Conservation (phyloP, 2,329 filamentous ascomycete species). For the Penicillium sp. region DNA sequence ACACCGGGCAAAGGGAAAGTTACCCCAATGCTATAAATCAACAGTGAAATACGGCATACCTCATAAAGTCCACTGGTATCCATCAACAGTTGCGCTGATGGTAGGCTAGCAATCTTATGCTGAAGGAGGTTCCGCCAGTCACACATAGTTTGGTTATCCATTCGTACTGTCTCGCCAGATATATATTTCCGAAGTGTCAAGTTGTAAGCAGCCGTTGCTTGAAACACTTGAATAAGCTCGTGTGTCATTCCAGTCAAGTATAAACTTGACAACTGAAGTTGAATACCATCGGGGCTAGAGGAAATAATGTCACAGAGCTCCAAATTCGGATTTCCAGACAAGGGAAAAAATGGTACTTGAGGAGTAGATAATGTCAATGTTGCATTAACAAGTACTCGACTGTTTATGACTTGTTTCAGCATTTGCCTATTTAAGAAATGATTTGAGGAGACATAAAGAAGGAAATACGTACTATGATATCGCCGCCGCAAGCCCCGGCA, state of each 20-base stretch:
- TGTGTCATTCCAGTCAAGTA: slow-evolving; percentile 24
- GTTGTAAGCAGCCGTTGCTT: slow-evolving; percentile 30
- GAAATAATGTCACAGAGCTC: slow-evolving; percentile 23
- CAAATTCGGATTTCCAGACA: slow-evolving; percentile 11
- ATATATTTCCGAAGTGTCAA: slow-evolving; percentile 24
- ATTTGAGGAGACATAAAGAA: neutral
- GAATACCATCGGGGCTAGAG: neutral
- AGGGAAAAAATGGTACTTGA: slow-evolving; percentile 16
- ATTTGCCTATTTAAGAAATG: neutral
- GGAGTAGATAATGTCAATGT: slow-evolving; percentile 15
- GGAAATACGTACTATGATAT: slow-evolving; percentile 33
- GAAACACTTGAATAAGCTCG: slow-evolving; percentile 28
- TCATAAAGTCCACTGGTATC: slow-evolving; percentile 28
- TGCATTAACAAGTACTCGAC: slow-evolving; percentile 19
- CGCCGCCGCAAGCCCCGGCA: slow-evolving; percentile 34
- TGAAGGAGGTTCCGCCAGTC: slow-evolving; percentile 40
- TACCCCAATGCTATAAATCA: slow-evolving; percentile 36
- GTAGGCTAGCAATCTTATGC: slow-evolving; percentile 31
- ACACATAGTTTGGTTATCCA: slow-evolving; percentile 23
- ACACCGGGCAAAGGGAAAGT: slow-evolving; percentile 38
- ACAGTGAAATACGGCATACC: slow-evolving; percentile 30
- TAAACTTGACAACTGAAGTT: neutral
- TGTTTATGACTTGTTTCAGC: neutral
- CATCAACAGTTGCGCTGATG: slow-evolving; percentile 21
- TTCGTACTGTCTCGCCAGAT: slow-evolving; percentile 11